phyloP scores from a whole-genome alignment of 2,329 filamentous ascomycete species.

The Pleochaeta shiraiana region DNA sequence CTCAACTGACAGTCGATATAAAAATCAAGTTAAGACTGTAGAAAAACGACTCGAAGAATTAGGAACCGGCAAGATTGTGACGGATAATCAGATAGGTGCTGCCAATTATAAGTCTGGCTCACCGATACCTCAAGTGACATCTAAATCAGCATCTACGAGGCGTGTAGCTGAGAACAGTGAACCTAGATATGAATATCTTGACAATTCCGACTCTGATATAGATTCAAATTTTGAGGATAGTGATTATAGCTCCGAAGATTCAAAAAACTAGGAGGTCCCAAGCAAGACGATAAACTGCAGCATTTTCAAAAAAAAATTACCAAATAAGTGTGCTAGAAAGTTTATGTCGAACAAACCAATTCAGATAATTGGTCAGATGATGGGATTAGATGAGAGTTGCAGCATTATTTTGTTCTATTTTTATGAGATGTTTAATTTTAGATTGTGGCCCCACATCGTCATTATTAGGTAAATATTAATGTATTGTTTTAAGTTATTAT shows the following conservation, averaged over 20 bases:
- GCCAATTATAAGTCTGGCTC: neutral
- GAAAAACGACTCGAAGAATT: neutral
- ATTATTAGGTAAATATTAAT: too few relatives aligned
- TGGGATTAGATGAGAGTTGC: too few relatives aligned
- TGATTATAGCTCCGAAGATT: neutral
- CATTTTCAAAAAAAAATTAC: neutral
- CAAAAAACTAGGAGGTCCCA: neutral
- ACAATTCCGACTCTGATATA: neutral
- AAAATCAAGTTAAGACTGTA: neutral
- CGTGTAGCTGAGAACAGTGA: neutral
- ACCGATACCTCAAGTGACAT: neutral
- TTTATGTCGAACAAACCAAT: neutral
- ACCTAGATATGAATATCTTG: neutral
- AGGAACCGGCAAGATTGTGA: neutral
- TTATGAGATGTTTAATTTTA: too few relatives aligned
- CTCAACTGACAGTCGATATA: neutral
- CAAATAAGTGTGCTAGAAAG: neutral
- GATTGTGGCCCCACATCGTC: too few relatives aligned
- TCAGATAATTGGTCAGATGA: too few relatives aligned
- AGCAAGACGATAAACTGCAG: neutral
- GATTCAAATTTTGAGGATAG: neutral
- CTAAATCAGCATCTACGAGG: neutral
- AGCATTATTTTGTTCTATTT: too few relatives aligned
- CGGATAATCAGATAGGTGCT: neutral
- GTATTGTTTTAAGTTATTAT: too few relatives aligned